phyloP scores from a whole-genome alignment of 495 filamentous ascomycete species.

The Penicillium daleae region DNA sequence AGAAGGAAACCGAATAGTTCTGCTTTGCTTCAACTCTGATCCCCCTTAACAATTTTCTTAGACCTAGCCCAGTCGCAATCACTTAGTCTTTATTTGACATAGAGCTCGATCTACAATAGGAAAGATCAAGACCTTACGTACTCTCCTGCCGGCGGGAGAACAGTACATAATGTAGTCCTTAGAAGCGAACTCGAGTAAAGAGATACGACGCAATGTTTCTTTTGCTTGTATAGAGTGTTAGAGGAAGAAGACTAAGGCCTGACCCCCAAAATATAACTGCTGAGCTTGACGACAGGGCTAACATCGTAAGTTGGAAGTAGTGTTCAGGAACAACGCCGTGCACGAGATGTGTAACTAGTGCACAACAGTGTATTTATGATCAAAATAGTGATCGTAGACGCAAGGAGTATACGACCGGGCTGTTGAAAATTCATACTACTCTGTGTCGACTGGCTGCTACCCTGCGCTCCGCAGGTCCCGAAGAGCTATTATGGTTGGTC shows the following conservation, averaged over 20 bases:
- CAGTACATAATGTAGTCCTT: not conserved
- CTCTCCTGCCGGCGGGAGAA: not conserved
- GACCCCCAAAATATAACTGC: not conserved
- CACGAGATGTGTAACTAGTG: constrained; percentile 11
- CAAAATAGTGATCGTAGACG: constrained; percentile 13
- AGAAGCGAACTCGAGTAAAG: not conserved
- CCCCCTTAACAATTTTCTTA: not conserved
- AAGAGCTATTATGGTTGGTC: constrained; percentile 14
- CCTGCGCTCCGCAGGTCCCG: constrained; percentile 16
- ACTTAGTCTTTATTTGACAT: not conserved
- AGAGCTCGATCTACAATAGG: not conserved
- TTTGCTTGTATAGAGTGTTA: constrained; percentile 4
- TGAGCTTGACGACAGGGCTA: not conserved
- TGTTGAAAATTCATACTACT: constrained; percentile 17
- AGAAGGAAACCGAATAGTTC: not conserved
- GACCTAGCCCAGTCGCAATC: not conserved
- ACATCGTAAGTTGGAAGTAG: not conserved
- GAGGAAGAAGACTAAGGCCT: constrained; percentile 6
- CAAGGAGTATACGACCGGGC: constrained; percentile 17
- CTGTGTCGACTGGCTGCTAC: constrained; percentile 13
- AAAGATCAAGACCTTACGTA: not conserved
- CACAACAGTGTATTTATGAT: constrained; percentile 9
- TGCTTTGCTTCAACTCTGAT: not conserved
- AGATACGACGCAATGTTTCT: not conserved
- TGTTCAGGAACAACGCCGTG: constrained; percentile 17